Evolutionary conservation across 257 asterid species (phyloP), one percentile per base, ranked within the genome.

Genomic region (Solanum rostratum): DNA sequence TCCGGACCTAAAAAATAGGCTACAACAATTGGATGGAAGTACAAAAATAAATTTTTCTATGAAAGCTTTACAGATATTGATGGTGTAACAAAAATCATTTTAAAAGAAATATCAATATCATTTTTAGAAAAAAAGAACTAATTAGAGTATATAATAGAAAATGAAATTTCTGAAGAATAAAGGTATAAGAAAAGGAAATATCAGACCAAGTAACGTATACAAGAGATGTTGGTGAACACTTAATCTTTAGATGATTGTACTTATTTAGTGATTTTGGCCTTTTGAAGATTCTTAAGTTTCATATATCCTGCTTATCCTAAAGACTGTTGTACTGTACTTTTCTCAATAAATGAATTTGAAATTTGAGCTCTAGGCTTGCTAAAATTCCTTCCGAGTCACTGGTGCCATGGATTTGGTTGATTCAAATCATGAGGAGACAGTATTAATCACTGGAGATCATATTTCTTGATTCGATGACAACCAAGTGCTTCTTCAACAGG

Each of bases 401-500:
- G 81, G 13, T 70, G 55, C 30, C 55, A 82, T 82, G 43, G 46
- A 43, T 60, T 83, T 84, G 83, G 82, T 54, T 41, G 29, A 5
- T 29, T 3, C 29, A n/a, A 20, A 6, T 20, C 14, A 20, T 20
- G 65, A 9, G 6, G 65, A 10, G 14, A 57, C 2, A 57, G 1
- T 55, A 55, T 20, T 57, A 20, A 20, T n/a, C 6, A 57, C 2
- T 1, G 15, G 65, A 20, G 29, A n/a, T n/a, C 7, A n/a, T 57
- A 57, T 57, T 57, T 20, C 27, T 57, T 13, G 13, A 55, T 55
- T 80, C n/a, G n/a, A 80, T 4, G 91, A 82, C 65, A 94, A 90
- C 1, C 86, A 49, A 93, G 84, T 37, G 91, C 95, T 85, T 91
- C 96, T 12, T 85, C 82, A 73, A 86, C 87, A 60, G 89, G 46